phyloP scores from a whole-genome alignment of 495 filamentous ascomycete genomes.

The Annulohypoxylon stygium region DNA sequence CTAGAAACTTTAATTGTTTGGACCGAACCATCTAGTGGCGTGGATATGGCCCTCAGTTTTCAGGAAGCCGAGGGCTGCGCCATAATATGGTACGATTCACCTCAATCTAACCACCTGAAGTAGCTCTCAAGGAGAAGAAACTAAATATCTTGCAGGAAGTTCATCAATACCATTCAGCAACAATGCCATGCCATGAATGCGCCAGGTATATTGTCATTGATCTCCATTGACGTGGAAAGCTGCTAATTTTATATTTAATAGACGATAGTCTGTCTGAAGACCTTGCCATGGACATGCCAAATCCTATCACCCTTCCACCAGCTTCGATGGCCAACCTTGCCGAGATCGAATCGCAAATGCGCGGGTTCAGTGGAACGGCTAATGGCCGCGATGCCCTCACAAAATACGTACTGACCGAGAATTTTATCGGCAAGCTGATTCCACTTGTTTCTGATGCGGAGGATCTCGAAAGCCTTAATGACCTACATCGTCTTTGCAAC shows the following conservation, averaged over 20 bases:
- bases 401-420: conserved; percentile 84
- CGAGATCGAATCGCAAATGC: conserved; percentile 86
- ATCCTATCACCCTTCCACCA: conserved; percentile 78
- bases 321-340: conserved; percentile 82
- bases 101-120: conserved; percentile 37
- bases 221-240: not conserved
- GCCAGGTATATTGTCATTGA: conserved; percentile 38
- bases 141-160: conserved; percentile 75
- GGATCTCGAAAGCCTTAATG: conserved; percentile 85
- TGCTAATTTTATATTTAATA: conserved; percentile 51
- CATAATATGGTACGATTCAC: conserved; percentile 79
- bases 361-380: conserved; percentile 77
- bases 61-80: conserved; percentile 97
- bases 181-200: conserved; percentile 52
- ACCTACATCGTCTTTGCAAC: conserved; percentile 92
- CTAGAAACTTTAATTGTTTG: conserved; percentile 97
- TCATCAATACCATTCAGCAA: conserved; percentile 86
- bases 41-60: conserved; percentile 98
- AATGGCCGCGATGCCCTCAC: conserved; percentile 87
- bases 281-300: conserved; percentile 71
- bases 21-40: conserved; percentile 84
- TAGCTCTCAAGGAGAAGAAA: not conserved
- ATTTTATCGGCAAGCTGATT: conserved; percentile 90
- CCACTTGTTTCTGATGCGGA: conserved; percentile 88
- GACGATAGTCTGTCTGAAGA: conserved; percentile 96